phyloP scores from a whole-genome alignment of 2,329 filamentous ascomycete genomes.

The Trichothecium sympodiale region DNA sequence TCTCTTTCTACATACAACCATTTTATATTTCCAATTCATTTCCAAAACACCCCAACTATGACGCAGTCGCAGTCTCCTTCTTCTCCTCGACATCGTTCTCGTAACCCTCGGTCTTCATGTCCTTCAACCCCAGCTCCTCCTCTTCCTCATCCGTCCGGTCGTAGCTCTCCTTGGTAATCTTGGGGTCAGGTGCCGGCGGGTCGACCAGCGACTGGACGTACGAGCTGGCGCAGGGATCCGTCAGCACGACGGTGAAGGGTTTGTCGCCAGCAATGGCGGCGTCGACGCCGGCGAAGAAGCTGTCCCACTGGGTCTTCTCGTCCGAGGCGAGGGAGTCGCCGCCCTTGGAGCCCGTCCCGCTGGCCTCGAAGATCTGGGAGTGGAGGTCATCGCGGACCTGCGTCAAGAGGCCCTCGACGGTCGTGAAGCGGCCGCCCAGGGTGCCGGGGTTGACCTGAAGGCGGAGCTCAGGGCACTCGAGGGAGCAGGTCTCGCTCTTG shows the following conservation, averaged over 20 bases:
- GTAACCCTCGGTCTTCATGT: slow-evolving; percentile 91
- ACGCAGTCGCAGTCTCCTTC: slow-evolving; percentile 3
- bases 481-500: slow-evolving; percentile 84
- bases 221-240: slow-evolving; percentile 82
- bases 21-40: neutral
- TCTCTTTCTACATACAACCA: neutral
- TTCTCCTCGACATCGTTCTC: slow-evolving; percentile 26
- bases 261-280: slow-evolving; percentile 69
- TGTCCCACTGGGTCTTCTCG: slow-evolving; percentile 63
- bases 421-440: slow-evolving; percentile 91
- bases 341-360: slow-evolving; percentile 34
- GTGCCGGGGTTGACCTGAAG: slow-evolving; percentile 88
- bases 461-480: slow-evolving; percentile 78
- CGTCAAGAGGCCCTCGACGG: slow-evolving; percentile 84
- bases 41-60: slow-evolving; percentile 1
- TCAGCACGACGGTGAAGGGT: slow-evolving; percentile 72
- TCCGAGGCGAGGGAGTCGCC: slow-evolving; percentile 65
- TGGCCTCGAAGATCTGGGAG: slow-evolving; percentile 74
- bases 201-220: slow-evolving; percentile 88
- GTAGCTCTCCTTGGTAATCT: slow-evolving; percentile 75
- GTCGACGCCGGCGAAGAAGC: slow-evolving; percentile 70
- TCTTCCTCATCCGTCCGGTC: slow-evolving; percentile 83
- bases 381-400: slow-evolving; percentile 87
- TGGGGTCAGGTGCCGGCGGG: slow-evolving; percentile 57
- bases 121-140: slow-evolving; percentile 78